Evolutionary conservation across 169 alveolate species (phyloP).

Genomic region (Eimeria necatrix): DNA sequence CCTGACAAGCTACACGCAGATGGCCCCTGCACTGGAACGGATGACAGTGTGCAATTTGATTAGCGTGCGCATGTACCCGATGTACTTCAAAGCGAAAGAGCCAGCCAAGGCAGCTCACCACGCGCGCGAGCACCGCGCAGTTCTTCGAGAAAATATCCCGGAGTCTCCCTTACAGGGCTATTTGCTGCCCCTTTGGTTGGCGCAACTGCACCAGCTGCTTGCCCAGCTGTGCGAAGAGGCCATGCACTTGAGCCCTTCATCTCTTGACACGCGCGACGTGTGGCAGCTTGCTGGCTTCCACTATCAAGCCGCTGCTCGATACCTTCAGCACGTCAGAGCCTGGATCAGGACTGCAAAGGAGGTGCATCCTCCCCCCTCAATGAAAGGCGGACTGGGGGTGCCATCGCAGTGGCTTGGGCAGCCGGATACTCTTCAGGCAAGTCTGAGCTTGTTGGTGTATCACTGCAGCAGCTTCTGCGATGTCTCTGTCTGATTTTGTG

Average conservation of each 20-base stretch:
- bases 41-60: conserved; percentile 78
- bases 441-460: neutral
- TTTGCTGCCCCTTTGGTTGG: conserved; percentile 81
- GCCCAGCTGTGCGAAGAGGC: conserved; percentile 78
- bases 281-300: conserved; percentile 80
- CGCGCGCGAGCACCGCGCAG: conserved; percentile 82
- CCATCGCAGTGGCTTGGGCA: conserved; percentile 80
- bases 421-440: conserved; percentile 79
- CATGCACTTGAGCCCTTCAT: conserved; percentile 48
- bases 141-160: conserved; percentile 77
- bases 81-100: conserved; percentile 80
- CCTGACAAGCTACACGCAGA: conserved; percentile 77
- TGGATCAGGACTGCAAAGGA: conserved; percentile 78
- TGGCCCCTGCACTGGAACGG: conserved; percentile 81
- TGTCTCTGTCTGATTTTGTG: neutral
- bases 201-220: conserved; percentile 79
- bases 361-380: conserved; percentile 78
- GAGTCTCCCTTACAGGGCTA: conserved; percentile 69
- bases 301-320: conserved; percentile 81
- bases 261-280: conserved; percentile 64
- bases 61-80: conserved; percentile 81
- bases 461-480: neutral
- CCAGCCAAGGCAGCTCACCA: conserved; percentile 82
- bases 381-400: conserved; percentile 79
- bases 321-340: conserved; percentile 75